These are phyloP conservation scores for Pythium brachiatum DNA, from an alignment of 352 stramenopile genomes.

Conservation along the genomic window DNA sequence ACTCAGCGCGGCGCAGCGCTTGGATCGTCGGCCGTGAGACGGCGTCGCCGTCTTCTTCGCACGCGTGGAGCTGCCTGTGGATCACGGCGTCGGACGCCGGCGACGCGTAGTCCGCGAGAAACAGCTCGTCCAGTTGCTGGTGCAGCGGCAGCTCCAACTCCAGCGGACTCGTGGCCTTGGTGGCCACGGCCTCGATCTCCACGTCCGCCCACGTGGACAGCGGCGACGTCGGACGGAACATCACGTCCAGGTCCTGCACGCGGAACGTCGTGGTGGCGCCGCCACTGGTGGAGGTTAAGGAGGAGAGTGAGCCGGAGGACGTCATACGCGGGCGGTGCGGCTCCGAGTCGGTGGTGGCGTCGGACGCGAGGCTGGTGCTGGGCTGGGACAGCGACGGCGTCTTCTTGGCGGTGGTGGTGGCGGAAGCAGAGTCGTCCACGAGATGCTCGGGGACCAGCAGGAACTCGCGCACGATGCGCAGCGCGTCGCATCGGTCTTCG, in stretches of 20 bases:
- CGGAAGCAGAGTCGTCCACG: too few relatives aligned
- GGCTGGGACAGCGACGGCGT: not conserved
- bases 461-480: conserved; percentile 59
- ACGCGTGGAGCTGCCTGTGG: conserved; percentile 34
- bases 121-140: conserved; percentile 50
- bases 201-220: conserved; percentile 13
- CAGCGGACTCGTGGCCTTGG: conserved; percentile 15
- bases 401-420: conserved; percentile 13
- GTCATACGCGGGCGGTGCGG: conserved; percentile 1
- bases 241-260: conserved; percentile 57
- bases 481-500: conserved; percentile 41
- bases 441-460: conserved; percentile 58
- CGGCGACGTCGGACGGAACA: conserved; percentile 33
- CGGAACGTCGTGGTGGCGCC: conserved; percentile 37
- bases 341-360: not conserved
- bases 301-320: conserved; percentile 12
- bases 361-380: not conserved
- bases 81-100: conserved; percentile 58
- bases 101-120: conserved; percentile 43
- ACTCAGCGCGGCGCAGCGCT: conserved; percentile 14
- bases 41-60: conserved; percentile 17
- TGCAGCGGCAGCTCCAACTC: conserved; percentile 28
- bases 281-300: conserved; percentile 13
- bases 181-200: conserved; percentile 1
- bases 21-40: conserved; percentile 14